Evolutionary conservation across 441 rosid species (phyloP), one percentile per base, ranked within the genome.

Genomic region (Macaranga tanarius): DNA sequence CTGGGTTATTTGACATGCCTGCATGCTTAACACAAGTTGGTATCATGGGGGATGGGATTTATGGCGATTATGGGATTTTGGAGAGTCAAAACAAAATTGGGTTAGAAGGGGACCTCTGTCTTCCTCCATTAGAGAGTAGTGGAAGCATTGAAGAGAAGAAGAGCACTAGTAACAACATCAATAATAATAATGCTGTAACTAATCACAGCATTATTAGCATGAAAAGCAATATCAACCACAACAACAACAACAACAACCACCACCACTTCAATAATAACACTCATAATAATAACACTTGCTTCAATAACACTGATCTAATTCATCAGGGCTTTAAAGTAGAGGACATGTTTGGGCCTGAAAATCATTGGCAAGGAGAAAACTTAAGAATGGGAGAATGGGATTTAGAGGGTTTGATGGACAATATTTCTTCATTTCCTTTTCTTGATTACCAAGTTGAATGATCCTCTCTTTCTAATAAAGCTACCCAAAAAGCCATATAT

Each of bases 401-500:
- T 72, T 76, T 91, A 64, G 97, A 92, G 71, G 94, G 86, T 69
- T 82, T 90, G 84, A 86, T 92, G 84, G 85, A 83, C 74, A 86
- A 88, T 71, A 88, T 85, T 75, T 75, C 88, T 48, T 82, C 91
- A 73, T 83, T 90, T 78, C 85, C 88, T 75, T 84, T 83, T 73
- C 82, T 83, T 84, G 88, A 85, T 82, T 84, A 85, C 85, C 91
- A 89, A 78, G 78, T 83, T 76, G 88, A 85, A 72, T 88, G 69
- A 84, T 70, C 34, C 3, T 16, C 65, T 23, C 22, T 23, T 64
- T 20, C 3, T 8, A 0, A 6, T 31, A 16, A 38, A 61, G 15
- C 20, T 34, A 34, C 47, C 62, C 61, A 5, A 15, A 31, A 60
- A 64, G 23, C 72, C 34, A 72, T 44, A 45, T 57, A 57, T 51